Conservation (phyloP, 2,329 filamentous ascomycete genomes). For the Epichloe hybrida region DNA sequence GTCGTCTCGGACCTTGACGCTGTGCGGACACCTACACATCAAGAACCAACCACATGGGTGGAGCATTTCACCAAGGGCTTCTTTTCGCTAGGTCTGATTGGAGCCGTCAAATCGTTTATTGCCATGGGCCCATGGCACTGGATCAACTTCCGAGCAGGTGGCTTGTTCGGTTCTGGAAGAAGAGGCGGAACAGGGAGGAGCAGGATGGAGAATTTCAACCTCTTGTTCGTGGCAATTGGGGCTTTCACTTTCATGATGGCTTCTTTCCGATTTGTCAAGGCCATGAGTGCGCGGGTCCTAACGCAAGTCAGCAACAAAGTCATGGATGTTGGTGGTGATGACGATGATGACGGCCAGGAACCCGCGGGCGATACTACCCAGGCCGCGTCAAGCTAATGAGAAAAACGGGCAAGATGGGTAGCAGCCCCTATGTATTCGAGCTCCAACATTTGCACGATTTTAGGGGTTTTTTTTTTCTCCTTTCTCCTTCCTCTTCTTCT, state of each 20-base stretch:
- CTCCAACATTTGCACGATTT: background rate
- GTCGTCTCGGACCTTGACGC: conserved; percentile 28
- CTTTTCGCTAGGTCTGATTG: conserved; percentile 76
- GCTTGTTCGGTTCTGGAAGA: conserved; percentile 36
- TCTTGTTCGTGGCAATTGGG: conserved; percentile 67
- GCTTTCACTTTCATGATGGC: conserved; percentile 70
- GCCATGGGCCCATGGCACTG: conserved; percentile 63
- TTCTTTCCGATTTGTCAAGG: conserved; percentile 70
- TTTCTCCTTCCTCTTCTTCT: background rate
- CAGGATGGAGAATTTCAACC: conserved; percentile 64
- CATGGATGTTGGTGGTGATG: conserved; percentile 59
- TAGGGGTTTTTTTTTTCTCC: background rate
- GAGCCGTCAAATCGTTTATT: conserved; percentile 69
- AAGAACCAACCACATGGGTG: conserved; percentile 50
- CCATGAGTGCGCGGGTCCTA: conserved; percentile 58
- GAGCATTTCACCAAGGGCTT: conserved; percentile 84
- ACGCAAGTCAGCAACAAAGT: conserved; percentile 68
- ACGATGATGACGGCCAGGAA: conserved; percentile 32
- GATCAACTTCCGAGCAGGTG: conserved; percentile 56
- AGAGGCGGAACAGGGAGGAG: conserved; percentile 57
- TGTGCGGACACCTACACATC: conserved; percentile 24
- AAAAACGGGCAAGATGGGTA: conserved; percentile 1
- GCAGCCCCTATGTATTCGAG: background rate
- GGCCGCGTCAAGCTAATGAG: background rate
- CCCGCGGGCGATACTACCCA: background rate